Conservation (phyloP, 495 filamentous ascomycete species). For the Cercophora samala region DNA sequence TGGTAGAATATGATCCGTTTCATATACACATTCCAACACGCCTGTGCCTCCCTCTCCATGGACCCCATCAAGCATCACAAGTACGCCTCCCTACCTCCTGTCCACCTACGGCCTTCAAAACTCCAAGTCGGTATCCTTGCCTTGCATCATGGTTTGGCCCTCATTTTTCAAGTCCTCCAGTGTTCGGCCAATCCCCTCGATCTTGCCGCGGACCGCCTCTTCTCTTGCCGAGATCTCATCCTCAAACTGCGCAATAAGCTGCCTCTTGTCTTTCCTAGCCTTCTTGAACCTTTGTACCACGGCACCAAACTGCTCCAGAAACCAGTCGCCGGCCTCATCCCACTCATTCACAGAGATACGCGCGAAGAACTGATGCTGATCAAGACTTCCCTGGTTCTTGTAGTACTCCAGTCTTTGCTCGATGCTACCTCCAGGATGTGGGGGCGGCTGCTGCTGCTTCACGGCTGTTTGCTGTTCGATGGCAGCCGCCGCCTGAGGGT, state of each 20-base stretch:
- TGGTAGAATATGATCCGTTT: neutral
- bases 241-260: conserved; percentile 64
- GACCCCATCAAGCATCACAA: neutral
- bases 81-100: neutral
- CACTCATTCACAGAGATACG: conserved; percentile 67
- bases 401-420: conserved; percentile 46
- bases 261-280: conserved; percentile 61
- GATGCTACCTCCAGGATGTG: conserved; percentile 25
- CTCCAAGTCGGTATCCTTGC: conserved; percentile 45
- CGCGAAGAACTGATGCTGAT: conserved; percentile 61
- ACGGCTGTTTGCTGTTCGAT: neutral
- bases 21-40: neutral
- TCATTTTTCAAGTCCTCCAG: conserved; percentile 52
- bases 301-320: conserved; percentile 64
- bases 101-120: neutral
- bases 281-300: conserved; percentile 62
- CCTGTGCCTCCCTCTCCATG: neutral
- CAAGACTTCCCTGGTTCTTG: conserved; percentile 34
- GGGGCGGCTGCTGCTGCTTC: conserved; percentile 20
- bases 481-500: conserved; percentile 41
- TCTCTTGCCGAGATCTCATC: conserved; percentile 55
- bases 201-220: conserved; percentile 52
- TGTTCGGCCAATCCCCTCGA: conserved; percentile 52
- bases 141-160: conserved; percentile 55
- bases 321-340: conserved; percentile 79